Evolutionary conservation across 257 asterid species (phyloP), one percentile per base, ranked within the genome.

Genomic region (Ajuga chamaepitys): DNA sequence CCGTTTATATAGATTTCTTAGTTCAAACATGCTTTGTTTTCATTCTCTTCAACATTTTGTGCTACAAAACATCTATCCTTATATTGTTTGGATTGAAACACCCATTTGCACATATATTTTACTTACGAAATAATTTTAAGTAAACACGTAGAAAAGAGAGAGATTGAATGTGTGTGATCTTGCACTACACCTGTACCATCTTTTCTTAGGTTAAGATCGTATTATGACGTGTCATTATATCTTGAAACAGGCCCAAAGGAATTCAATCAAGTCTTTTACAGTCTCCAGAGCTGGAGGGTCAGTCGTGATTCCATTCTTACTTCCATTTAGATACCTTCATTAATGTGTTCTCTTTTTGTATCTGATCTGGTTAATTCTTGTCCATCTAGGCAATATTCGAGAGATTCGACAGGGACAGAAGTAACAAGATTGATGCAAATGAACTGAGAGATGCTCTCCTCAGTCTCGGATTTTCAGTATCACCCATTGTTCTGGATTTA

Each of bases 271-370:
- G 80, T 93, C 48, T 93, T 81, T 62, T 88, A 84, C 85, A 83
- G 99, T 78, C 99, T 93, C 45, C 97, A 93, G 80, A 83, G 42
- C 76, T 93, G 99, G 99, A 84, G 97, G 91, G 97, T 93, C 42
- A 81, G 96, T 78, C 40, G 3, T 53, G 50, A 76, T 44, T 58
- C 66, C 53, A 4, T 25, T 37, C 60, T 37, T 21, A 20, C 28
- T 22, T 34, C 60, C 38, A 21, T 32, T 51, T 21, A 5, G 41
- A 35, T 9, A 51, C 10, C 5, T 28, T 8, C 44, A 28, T 47
- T 22, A 9, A 14, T 7, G 8, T 35, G 25, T 56, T 50, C 28
- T 40, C 35, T 28, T 53, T 69, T 44, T 22, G 50, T 63, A 18
- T 63, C 54, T 26, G 47, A 37, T 42, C 58, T 68, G 63, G 71